A percentile compares a stretch with the other conserved stretches of the same genome.
phyloP scores from a whole-genome alignment of 495 filamentous ascomycete species.

The Margaritispora aquatica region DNA sequence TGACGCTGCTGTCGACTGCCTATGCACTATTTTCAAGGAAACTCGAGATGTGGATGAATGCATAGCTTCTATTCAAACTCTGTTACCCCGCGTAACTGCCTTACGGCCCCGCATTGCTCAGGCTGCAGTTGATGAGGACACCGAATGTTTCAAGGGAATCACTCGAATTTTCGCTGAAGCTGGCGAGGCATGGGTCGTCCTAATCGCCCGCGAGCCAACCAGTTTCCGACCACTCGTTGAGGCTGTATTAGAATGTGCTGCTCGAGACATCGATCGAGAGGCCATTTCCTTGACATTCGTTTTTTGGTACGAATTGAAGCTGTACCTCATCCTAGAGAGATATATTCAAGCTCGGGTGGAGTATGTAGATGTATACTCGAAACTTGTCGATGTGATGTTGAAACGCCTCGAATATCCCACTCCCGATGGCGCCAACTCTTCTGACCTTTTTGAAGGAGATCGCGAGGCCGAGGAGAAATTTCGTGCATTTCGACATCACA shows the following conservation, averaged over 20 bases:
- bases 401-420: slow-evolving; percentile 83
- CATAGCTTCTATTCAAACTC: slow-evolving; percentile 66
- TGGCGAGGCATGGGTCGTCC: slow-evolving; percentile 87
- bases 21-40: slow-evolving; percentile 86
- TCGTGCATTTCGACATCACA: slow-evolving; percentile 89
- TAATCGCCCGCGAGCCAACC: slow-evolving; percentile 75
- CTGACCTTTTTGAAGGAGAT: slow-evolving; percentile 91
- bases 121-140: slow-evolving; percentile 72
- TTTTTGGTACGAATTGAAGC: slow-evolving; percentile 99
- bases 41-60: slow-evolving; percentile 90
- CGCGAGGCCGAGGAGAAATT: slow-evolving; percentile 96
- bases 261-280: slow-evolving; percentile 79
- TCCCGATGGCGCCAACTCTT: slow-evolving; percentile 63
- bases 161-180: slow-evolving; percentile 89
- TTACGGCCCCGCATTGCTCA: slow-evolving; percentile 72
- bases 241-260: slow-evolving; percentile 82
- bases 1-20: slow-evolving; percentile 85
- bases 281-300: slow-evolving; percentile 86
- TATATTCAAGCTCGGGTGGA: slow-evolving; percentile 75
- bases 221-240: slow-evolving; percentile 86
- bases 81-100: slow-evolving; percentile 79
- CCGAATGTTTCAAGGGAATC: slow-evolving; percentile 81
- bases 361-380: slow-evolving; percentile 72
- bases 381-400: slow-evolving; percentile 89
- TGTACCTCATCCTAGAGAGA: slow-evolving; percentile 83